Evolutionary conservation across 75 land plant species (phyloP), one percentile per base, ranked within the genome.

Genomic region (Chamaecyparis obtusa): DNA sequence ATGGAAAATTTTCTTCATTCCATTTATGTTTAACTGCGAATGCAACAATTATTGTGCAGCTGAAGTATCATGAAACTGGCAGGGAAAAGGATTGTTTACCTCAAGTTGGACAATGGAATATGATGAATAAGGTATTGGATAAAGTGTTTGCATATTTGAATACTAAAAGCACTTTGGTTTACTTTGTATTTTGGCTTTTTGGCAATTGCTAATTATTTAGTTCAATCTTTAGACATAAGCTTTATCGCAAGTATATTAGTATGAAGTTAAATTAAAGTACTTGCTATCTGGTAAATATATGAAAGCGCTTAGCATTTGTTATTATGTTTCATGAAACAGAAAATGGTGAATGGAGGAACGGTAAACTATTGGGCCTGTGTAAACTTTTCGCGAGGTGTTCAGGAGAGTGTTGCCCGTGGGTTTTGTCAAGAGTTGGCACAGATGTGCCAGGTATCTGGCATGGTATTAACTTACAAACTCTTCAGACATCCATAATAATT

Each of bases 41-140:
- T 21, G 51, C 64, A 80, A 24, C 32, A 30, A 86, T 32, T n/a
- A 39, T 71, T 54, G 14, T 69, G 86, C 87, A 97, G 99, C 92
- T 97, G 8, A 97, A 97, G 84, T 97, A 96, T 56, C 94, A 97
- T 93, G 99, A 97, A 49, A 93, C 95, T 64, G 99, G 99, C 9
- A 95, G 92, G 87, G 96, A 93, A 80, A 97, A 95, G 86, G 93
- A 96, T 72, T 95, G 94, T 82, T 86, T 94, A 87, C 99, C 99
- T 5, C 94, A 95, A 79, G 94, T 97, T 90, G 99, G 99, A 37
- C 98, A 96, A 64, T 97, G 99, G 99, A 97, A 97, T 89, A 97
- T 97, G 99, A 94, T 93, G 92, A 95, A 97, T 78, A 97, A 96
- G 95, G 99, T 97, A 85, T 37, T 19, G 13, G 55, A 11, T 51